Percentiles rank a stretch among this genome's conserved stretches.
These are phyloP conservation scores for Fusarium guadeloupense DNA, from an alignment of 2,329 filamentous ascomycete species.

Conservation along the genomic window DNA sequence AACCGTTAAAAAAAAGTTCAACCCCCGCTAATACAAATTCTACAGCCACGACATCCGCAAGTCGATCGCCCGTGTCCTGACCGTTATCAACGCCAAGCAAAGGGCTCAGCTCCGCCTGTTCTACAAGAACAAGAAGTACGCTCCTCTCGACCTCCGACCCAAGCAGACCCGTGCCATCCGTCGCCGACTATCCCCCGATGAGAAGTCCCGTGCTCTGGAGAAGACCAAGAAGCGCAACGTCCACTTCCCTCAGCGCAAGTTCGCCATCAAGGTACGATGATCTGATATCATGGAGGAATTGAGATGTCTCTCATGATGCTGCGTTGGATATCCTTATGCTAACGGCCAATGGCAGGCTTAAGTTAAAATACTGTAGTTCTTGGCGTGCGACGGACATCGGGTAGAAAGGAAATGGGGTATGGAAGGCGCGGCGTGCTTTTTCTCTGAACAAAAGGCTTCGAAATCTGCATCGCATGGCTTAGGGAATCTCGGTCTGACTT, in stretches of 20 bases:
- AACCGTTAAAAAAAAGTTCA: constrained; percentile 2
- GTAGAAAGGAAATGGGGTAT: constrained; percentile 49
- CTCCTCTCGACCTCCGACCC: constrained; percentile 95
- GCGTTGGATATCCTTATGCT: constrained; percentile 15
- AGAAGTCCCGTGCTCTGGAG: constrained; percentile 83
- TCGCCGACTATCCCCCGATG: constrained; percentile 91
- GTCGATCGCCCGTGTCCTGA: constrained; percentile 98
- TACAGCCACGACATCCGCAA: constrained; percentile 97
- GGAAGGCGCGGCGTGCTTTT: constrained; percentile 52
- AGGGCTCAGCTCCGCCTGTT: constrained; percentile 96
- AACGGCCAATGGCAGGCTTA: constrained; percentile 42
- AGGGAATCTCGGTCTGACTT: constrained; percentile 52
- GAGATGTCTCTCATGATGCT: neutral
- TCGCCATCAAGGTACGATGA: constrained; percentile 88
- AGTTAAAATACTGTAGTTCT: constrained; percentile 41
- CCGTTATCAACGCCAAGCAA: constrained; percentile 99
- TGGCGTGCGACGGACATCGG: constrained; percentile 45
- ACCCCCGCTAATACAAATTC: constrained; percentile 38
- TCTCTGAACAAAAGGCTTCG: constrained; percentile 47
- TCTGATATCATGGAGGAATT: neutral
- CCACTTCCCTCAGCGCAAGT: constrained; percentile 99
- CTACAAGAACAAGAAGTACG: constrained; percentile 99
- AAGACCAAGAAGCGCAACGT: constrained; percentile 96
- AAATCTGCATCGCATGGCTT: constrained; percentile 53
- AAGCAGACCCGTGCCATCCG: constrained; percentile 99